Percentiles rank a stretch among this genome's conserved stretches.
These are phyloP conservation scores for Pseudophaeomoniella oleicola DNA, from an alignment of 2,329 filamentous ascomycete genomes.

Conservation along the genomic window DNA sequence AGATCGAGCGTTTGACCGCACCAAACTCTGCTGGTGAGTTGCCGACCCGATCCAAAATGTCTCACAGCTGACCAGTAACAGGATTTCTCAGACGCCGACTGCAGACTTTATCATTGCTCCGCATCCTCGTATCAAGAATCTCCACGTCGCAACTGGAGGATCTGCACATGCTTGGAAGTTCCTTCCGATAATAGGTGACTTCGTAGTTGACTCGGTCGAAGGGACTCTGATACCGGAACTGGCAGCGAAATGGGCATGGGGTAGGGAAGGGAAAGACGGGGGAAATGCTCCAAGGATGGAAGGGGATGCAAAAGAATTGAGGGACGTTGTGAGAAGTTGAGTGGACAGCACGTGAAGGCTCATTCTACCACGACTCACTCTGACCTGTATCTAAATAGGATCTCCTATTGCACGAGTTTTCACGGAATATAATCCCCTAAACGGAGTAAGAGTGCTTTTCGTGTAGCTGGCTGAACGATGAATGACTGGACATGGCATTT, in stretches of 20 bases:
- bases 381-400: no score
- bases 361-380: no score
- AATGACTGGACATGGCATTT: no score
- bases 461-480: no score
- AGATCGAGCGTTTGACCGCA: constrained; percentile 11
- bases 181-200: constrained; percentile 37
- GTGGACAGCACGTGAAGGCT: no score
- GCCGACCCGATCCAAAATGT: no score
- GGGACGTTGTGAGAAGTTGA: constrained; percentile 3
- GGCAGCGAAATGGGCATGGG: constrained; percentile 29
- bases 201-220: constrained; percentile 32
- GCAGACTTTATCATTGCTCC: neutral
- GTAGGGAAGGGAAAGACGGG: no score
- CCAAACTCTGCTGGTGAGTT: constrained; percentile 13
- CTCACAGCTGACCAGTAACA: no score
- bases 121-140: neutral
- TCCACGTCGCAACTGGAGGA: constrained; percentile 8
- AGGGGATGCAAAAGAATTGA: constrained; percentile 5
- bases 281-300: constrained; percentile 5
- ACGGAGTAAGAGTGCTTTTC: no score
- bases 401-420: no score
- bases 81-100: neutral
- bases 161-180: constrained; percentile 39
- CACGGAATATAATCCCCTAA: no score
- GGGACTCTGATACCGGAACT: constrained; percentile 25